Evolutionary conservation across 768 basidiomycete species (phyloP).

Genomic region (Macrolepiota dolichaula): DNA sequence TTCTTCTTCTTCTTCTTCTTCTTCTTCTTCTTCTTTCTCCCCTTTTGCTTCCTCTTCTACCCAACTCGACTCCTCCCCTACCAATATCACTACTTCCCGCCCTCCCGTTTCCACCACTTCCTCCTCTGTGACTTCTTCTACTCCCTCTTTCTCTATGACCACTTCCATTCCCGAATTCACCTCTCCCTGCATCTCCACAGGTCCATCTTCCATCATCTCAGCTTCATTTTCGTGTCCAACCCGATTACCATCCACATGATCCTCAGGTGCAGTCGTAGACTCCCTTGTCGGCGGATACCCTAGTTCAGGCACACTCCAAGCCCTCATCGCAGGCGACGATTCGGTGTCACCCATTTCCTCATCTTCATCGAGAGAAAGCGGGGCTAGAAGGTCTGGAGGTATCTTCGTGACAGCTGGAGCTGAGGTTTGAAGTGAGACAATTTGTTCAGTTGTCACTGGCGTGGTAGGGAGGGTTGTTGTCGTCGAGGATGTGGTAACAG

Average conservation of each 20-base stretch:
- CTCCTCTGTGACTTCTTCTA: background rate
- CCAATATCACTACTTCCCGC: background rate
- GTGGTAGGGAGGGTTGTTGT: background rate
- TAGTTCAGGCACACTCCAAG: constrained; percentile 3
- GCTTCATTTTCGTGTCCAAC: background rate
- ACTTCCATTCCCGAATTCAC: background rate
- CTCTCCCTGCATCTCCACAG: background rate
- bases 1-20: too few species aligned
- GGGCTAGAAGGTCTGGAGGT: background rate
- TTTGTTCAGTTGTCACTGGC: background rate
- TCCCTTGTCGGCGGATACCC: constrained; percentile 5
- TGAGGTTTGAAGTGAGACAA: background rate
- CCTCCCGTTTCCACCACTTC: background rate
- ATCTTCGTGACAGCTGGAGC: background rate
- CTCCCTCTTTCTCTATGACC: background rate
- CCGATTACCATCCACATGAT: background rate
- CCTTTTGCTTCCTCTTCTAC: background rate
- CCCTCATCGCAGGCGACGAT: background rate
- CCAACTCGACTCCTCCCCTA: background rate
- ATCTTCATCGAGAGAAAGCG: background rate
- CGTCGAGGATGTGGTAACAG: background rate
- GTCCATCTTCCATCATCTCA: background rate
- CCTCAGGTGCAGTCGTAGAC: background rate
- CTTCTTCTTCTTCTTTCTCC: too few species aligned
- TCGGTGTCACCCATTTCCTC: background rate